These are phyloP conservation scores for Pharnaceum exiguum DNA, from an alignment of 148 eudicot genomes.

Conservation along the genomic window DNA sequence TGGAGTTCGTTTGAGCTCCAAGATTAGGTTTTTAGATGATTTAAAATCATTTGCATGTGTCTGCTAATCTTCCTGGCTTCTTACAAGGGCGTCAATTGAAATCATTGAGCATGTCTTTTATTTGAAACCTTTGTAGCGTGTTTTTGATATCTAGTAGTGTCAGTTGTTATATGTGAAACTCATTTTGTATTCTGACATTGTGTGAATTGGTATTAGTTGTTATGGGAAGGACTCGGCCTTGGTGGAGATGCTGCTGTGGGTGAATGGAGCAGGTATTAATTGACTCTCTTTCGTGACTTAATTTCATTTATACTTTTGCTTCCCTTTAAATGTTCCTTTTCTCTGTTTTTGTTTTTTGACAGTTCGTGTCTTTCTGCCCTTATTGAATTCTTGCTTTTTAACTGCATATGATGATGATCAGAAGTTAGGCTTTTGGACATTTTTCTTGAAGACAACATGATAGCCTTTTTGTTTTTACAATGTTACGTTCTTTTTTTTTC, in stretches of 20 bases:
- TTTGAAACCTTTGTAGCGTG: background rate
- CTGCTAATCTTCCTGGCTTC: no score
- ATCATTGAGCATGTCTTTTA: no score
- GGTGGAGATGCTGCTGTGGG: conserved; percentile 68
- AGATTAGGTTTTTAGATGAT: no score
- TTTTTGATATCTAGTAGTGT: background rate
- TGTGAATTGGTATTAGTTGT: conserved; percentile 42
- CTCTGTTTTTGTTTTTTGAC: background rate
- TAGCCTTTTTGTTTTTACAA: no score
- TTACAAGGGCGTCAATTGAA: no score
- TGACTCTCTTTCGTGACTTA: no score
- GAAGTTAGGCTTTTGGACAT: no score
- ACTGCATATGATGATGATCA: no score
- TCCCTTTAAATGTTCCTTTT: no score
- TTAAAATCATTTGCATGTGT: no score
- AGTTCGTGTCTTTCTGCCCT: background rate
- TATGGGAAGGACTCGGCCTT: conserved; percentile 94
- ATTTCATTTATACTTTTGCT: no score
- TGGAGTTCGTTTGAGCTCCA: background rate
- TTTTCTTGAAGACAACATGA: no score
- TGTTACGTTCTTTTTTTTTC: conserved; percentile 7
- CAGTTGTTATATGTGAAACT: background rate
- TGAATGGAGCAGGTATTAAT: conserved; percentile 70
- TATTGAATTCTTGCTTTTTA: background rate
- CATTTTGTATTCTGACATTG: background rate